These are phyloP conservation scores for grape (Vitis vinifera) DNA, from an alignment of 164 flowering plant species.

Conservation along the genomic window DNA sequence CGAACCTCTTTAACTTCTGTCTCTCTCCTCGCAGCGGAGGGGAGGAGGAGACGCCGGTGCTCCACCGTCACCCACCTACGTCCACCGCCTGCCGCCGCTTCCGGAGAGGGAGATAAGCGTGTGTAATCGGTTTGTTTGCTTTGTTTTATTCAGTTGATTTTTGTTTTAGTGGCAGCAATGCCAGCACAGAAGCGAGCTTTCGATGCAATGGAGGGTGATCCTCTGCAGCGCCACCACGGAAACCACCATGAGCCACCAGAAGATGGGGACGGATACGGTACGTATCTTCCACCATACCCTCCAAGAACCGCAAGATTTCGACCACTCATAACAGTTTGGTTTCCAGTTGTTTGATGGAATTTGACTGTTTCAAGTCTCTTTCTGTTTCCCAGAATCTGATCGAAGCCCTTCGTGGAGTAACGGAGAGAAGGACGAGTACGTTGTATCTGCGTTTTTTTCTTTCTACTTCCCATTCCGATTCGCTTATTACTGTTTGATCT, in stretches of 20 bases:
- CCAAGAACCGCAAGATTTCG: not conserved
- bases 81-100: not conserved
- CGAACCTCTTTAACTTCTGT: slow-evolving; percentile 14
- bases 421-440: slow-evolving; percentile 48
- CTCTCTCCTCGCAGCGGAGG: slow-evolving; percentile 10
- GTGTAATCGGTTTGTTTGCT: too few relatives aligned
- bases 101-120: not conserved
- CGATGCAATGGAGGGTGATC: slow-evolving; percentile 27
- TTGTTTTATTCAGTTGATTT: too few relatives aligned
- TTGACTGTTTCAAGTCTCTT: not conserved
- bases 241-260: slow-evolving; percentile 6
- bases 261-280: slow-evolving; percentile 18
- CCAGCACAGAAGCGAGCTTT: slow-evolving; percentile 37
- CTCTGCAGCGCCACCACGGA: slow-evolving; percentile 5
- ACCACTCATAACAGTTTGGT: not conserved
- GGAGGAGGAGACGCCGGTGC: slow-evolving; percentile 8
- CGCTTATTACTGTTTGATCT: not conserved
- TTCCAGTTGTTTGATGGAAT: not conserved
- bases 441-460: slow-evolving; percentile 2
- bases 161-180: slow-evolving; percentile 21
- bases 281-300: not conserved
- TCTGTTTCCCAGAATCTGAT: slow-evolving; percentile 38
- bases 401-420: slow-evolving; percentile 39
- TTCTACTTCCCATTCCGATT: not conserved
- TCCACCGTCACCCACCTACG: not conserved